Evolutionary conservation across 148 eudicot genomes (phyloP), one percentile per base, ranked within the genome.

Genomic region (Arctostaphylos glauca): DNA sequence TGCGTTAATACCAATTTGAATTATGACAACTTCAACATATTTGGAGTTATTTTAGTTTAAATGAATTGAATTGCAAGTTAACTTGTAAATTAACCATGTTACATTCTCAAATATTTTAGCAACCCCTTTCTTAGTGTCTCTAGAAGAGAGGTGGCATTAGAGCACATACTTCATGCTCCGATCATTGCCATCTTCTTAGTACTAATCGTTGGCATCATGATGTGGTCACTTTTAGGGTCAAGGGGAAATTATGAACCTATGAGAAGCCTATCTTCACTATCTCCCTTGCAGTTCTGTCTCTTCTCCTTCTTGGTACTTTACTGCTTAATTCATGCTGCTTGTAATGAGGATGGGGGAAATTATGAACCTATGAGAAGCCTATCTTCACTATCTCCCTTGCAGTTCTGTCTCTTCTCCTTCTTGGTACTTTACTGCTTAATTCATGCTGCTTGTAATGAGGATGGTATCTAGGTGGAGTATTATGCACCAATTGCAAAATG

Each of bases 131-230:
- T 66, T 19, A 1, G 49, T 18, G 23, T 15, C 3, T 66, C 21
- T 44, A 62, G 53, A 49, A 80, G n/a, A 15, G 14, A 46, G 77
- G 21, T 12, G 38, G 55, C 43, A 50, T 48, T 31, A 31, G 38
- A 31, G 38, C 70, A n/a, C 31, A 49, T 74, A 2, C 62, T 46
- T 79, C 44, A 12, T 79, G 25, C 43, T 59, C 19, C 12, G 18
- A 53, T 47, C 53, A 46, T 73, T 73, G 23, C 76, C 52, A n/a
- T 78, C 53, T 78, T 58, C 70, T 46, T 10, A 64, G 70, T 64
- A 21, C 18, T 6, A 59, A 60, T 25, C 50, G 44, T 60, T 79
- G 56, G 55, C 15, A 52, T 19, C 48, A 50, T 55, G 21, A 19
- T 16, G 58, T 47, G 50, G 54, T 73, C 54, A 74, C 77, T 74